Evolutionary conservation across 2,329 filamentous ascomycete genomes (phyloP).

Genomic region (Beauveria sp.): DNA sequence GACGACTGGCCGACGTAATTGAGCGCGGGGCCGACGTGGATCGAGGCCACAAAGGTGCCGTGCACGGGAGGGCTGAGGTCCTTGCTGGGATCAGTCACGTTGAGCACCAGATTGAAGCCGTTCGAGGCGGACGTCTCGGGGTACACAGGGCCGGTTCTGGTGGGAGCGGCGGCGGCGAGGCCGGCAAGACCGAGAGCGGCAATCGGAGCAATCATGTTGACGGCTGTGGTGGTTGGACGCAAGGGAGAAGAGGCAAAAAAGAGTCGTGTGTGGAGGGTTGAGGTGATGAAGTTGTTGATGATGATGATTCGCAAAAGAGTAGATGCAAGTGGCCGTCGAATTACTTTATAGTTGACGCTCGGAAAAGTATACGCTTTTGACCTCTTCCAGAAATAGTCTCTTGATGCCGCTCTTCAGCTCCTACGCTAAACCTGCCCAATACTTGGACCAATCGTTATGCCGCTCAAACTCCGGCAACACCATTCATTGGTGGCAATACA

Average conservation of each 20-base stretch:
- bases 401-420: neutral
- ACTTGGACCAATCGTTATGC: neutral
- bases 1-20: slow-evolving; percentile 29
- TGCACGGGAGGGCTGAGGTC: slow-evolving; percentile 36
- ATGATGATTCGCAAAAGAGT: neutral
- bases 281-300: neutral
- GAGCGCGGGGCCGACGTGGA: slow-evolving; percentile 36
- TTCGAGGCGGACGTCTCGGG: slow-evolving; percentile 16
- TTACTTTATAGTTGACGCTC: neutral
- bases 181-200: slow-evolving; percentile 9
- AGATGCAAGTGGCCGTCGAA: neutral
- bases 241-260: neutral
- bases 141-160: slow-evolving; percentile 8
- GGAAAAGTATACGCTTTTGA: neutral
- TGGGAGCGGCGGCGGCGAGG: slow-evolving; percentile 17
- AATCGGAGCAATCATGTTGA: slow-evolving; percentile 3
- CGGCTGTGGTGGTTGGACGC: neutral
- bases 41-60: slow-evolving; percentile 30
- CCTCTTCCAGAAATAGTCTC: neutral
- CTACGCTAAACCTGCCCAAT: neutral
- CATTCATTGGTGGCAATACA: slow-evolving; percentile 4
- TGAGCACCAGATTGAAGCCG: slow-evolving; percentile 36
- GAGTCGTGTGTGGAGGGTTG: neutral
- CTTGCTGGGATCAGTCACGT: slow-evolving; percentile 32
- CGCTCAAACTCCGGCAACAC: neutral